Base-by-base conservation (phyloP, 2,329 filamentous ascomycete species). In the Trichoderma gracile region DNA sequence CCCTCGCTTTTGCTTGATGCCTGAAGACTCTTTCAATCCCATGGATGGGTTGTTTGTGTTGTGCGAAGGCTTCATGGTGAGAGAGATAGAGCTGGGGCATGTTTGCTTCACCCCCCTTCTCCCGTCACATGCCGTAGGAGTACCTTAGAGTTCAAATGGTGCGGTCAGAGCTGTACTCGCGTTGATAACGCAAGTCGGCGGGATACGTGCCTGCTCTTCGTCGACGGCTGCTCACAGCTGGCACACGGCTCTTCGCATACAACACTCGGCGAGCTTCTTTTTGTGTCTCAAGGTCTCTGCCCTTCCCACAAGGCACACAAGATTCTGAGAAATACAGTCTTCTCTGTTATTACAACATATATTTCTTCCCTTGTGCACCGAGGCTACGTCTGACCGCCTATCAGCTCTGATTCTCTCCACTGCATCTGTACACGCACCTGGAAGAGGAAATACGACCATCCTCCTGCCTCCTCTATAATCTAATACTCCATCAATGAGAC, bases 171-270 rank as follows among this genome's bases (percentile, higher is more conserved):
- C 3, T 57, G n/a, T 38, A 56, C 49, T 9, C 8, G 21, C n/a
- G 38, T 27, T n/a, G 33, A 38, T 12, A 14, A 4, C 12, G 33
- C 33, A 38, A 9, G n/a, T 38, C 12, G 33, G 3, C 23, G 7
- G 25, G 21, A 14, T 15, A n/a, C 19, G 21, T 25, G 60, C 19
- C 30, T 30, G 14, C 52, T 40, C 38, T 59, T 23, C 23, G 19
- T 2, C 42, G 42, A 25, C 61, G 52, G n/a, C 47, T 65, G 42
- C 40, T 64, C 42, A 49, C 58, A 54, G 55, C 50, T 63, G 42
- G 42, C 50, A 45, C 33, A 10, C 27, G 27, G 27, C 12, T 65
- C 42, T 40, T 30, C 23, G 47, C 49, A 38, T 62, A 1, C 9
- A 46, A 17, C 10, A 1, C 3, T 33, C 12, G 17, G 2, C 19